phyloP scores from a whole-genome alignment of 2,329 filamentous ascomycete species.

The Penicillium sp. region DNA sequence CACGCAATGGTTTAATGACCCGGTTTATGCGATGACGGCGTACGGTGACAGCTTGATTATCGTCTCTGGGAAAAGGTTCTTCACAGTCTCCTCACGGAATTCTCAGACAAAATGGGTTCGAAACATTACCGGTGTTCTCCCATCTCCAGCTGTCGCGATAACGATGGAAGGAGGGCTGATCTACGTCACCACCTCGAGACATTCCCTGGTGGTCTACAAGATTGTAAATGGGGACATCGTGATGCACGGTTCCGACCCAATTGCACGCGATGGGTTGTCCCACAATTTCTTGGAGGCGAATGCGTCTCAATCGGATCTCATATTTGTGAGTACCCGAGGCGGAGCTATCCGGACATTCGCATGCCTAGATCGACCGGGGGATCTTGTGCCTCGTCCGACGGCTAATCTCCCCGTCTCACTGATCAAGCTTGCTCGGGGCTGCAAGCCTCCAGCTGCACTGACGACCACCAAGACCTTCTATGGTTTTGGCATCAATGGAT shows the following conservation, averaged over 20 bases:
- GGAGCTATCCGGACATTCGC: slow-evolving; percentile 48
- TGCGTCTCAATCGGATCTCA: slow-evolving; percentile 42
- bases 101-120: slow-evolving; percentile 42
- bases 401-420: slow-evolving; percentile 37
- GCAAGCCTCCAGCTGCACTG: slow-evolving; percentile 14
- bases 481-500: slow-evolving; percentile 67
- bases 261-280: slow-evolving; percentile 33
- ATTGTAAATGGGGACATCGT: slow-evolving; percentile 36
- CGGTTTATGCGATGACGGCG: slow-evolving; percentile 56
- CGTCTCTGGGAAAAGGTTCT: slow-evolving; percentile 44
- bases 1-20: slow-evolving; percentile 34
- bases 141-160: slow-evolving; percentile 52
- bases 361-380: slow-evolving; percentile 21
- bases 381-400: slow-evolving; percentile 31
- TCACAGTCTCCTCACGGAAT: slow-evolving; percentile 45
- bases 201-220: slow-evolving; percentile 53
- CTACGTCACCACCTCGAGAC: slow-evolving; percentile 53
- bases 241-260: slow-evolving; percentile 35
- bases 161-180: slow-evolving; percentile 48
- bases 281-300: slow-evolving; percentile 33
- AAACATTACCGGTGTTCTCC: slow-evolving; percentile 40
- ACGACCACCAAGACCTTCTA: slow-evolving; percentile 51
- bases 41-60: slow-evolving; percentile 47
- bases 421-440: slow-evolving; percentile 27
- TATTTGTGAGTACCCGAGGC: slow-evolving; percentile 51